Base-by-base conservation (phyloP, 2,329 filamentous ascomycete genomes). In the Ophiosphaerella narmari region DNA sequence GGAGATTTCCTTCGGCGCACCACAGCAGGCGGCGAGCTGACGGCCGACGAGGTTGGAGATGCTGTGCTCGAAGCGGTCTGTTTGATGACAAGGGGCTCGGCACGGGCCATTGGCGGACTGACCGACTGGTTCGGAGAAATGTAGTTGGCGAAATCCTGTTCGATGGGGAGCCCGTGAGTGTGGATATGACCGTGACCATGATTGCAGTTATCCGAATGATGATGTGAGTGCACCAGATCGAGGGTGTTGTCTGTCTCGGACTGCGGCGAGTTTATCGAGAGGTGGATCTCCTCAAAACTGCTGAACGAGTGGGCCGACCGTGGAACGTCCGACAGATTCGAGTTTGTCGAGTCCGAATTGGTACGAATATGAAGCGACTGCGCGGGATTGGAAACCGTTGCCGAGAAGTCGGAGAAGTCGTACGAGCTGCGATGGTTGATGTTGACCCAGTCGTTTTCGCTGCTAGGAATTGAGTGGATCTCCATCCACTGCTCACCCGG, bases 301-400 rank as follows among this genome's bases (percentile, higher is more conserved):
- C 90, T 94, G 78, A 81, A 91, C 72, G 76, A 90, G 35, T 74
- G 72, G 71, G 79, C 88, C 69, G 67, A 87, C 78, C 74, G 72
- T 16, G 72, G 84, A 74, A 62, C 77, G 55, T 83, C 81, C 4
- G 86, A 84, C 31, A 92, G 88, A 1, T 87, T 84, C 0, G 89
- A 95, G 1, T 86, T 84, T 1, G 89, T 94, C n/a, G 91, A 94
- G 65, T 95, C 90, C 4, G 92, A 96, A 64, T 88, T 86, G 46
- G 88, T 92, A 61, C 92, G 85, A 66, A 96, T 82, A 76, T 97
- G 93, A 43, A 97, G 59, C 7, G 91, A 95, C 76, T 96, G 89
- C 55, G 88, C 86, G 2, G 93, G 93, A 75, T 97, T 96, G 80
- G 96, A 95, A 67, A 96, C 92, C 59, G 89, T 86, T 50, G 76